Evolutionary conservation across 257 asterid species (phyloP).

Genomic region (Solanum clarkiae): DNA sequence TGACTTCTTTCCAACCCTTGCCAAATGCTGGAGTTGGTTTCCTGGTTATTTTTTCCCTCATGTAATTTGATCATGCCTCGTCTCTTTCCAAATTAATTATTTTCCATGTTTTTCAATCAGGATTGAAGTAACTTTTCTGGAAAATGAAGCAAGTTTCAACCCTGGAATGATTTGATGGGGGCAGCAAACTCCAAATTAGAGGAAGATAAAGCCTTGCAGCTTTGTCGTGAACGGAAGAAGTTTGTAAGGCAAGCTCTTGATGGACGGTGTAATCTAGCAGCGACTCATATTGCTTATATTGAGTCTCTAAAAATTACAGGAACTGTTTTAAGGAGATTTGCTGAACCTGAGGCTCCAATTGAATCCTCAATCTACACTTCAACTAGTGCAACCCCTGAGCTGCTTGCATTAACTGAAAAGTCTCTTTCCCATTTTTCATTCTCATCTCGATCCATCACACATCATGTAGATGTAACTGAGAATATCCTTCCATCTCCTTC

Average conservation of each 20-base stretch:
- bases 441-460: constrained; percentile 49
- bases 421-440: constrained; percentile 47
- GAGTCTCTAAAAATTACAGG: constrained; percentile 61
- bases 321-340: constrained; percentile 53
- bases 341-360: constrained; percentile 48
- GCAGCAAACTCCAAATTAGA: constrained; percentile 67
- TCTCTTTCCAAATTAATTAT: background rate
- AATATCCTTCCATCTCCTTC: constrained; percentile 53
- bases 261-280: constrained; percentile 85
- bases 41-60: background rate
- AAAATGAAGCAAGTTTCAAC: background rate
- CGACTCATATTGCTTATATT: constrained; percentile 63
- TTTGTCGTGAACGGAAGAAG: constrained; percentile 84
- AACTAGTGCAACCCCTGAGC: constrained; percentile 39
- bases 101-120: background rate
- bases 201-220: constrained; percentile 88
- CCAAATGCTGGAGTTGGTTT: background rate
- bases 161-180: constrained; percentile 45
- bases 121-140: background rate
- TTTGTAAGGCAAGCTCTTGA: constrained; percentile 90
- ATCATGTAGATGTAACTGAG: constrained; percentile 28
- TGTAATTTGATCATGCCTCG: background rate
- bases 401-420: constrained; percentile 27
- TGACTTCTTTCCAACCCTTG: background rate
- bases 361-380: constrained; percentile 36